A percentile compares a stretch with the other conserved stretches of the same genome.
Conservation (phyloP, 139 green algal species). For the Deuterostichococcus epilithicus region DNA sequence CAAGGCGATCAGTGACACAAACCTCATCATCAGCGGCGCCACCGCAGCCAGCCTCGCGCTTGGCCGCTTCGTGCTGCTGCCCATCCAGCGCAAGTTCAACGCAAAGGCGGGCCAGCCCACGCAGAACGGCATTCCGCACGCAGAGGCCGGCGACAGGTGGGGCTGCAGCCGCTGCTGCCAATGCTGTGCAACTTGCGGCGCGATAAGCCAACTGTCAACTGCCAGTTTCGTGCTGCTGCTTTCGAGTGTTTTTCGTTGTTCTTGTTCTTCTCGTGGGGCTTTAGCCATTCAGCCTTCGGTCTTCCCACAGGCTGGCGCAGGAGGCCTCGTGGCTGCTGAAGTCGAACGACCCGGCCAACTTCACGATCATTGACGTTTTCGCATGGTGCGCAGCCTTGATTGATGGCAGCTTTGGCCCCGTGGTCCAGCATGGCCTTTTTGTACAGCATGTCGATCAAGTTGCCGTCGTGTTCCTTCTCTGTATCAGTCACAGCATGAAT, state of each 20-base stretch:
- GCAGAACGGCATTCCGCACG: conserved; percentile 74
- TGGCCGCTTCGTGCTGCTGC: conserved; percentile 72
- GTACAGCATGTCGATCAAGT: too few species aligned
- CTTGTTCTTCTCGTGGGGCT: too few species aligned
- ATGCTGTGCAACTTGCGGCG: too few species aligned
- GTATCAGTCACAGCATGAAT: too few species aligned
- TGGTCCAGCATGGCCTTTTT: background rate
- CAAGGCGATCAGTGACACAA: conserved; percentile 21
- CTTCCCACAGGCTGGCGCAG: conserved; percentile 39
- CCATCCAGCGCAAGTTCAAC: conserved; percentile 45
- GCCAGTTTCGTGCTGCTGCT: too few species aligned
- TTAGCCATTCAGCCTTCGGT: too few species aligned
- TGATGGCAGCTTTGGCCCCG: too few species aligned
- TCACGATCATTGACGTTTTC: conserved; percentile 82
- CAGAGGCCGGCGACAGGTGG: conserved; percentile 69
- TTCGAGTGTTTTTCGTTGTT: too few species aligned
- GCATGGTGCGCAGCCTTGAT: conserved; percentile 74
- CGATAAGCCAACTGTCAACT: too few species aligned
- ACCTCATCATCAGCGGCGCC: conserved; percentile 24
- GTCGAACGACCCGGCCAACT: conserved; percentile 76
- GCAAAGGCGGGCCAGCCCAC: conserved; percentile 51
- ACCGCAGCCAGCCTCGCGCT: conserved; percentile 54
- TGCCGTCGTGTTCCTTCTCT: too few species aligned
- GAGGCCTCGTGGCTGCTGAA: conserved; percentile 37
- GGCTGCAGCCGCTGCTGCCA: too few species aligned